Evolutionary conservation across 257 asterid species (phyloP), one percentile per base, ranked within the genome.

Genomic region (Salvia hispanica): DNA sequence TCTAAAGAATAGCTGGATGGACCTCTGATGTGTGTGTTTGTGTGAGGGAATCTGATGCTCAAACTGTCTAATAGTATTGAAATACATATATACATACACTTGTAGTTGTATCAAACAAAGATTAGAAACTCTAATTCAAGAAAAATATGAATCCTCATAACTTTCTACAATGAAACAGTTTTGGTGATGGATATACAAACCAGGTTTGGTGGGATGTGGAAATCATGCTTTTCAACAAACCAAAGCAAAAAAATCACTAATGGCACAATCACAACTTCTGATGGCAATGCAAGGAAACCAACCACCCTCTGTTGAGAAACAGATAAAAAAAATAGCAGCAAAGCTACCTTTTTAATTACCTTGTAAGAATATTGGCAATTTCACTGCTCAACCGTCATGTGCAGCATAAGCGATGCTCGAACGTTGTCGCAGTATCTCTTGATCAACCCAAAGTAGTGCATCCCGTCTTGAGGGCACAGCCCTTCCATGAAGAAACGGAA

Each of bases 401-500:
- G 89, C 54, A 87, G 89, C 96, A 88, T 91, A 36, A 82, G 81
- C 4, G 95, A 79, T 7, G 85, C 96, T 28, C 87, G 82, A 16
- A 79, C 83, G 25, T 85, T 85, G 76, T 88, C 91, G 25, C 92
- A 81, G 75, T 84, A 87, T 79, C 77, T 84, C 78, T 82, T 80
- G 72, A 88, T 84, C 83, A 88, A 66, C 60, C 85, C 95, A 72
- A 94, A 84, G 83, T 94, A 91, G 43, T 81, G 95, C 87, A 94
- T 87, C 6, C 93, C 97, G 48, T 94, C 99, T n/a, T 83, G 92
- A 25, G 96, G 96, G 62, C 67, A 76, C 21, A 94, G 88, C 16
- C 99, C 99, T 74, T 94, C 97, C 83, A 94, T 83, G 68, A 94
- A 94, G 67, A 87, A 88, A 0, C 86, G 88, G 62, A 88, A 91